phyloP scores from a whole-genome alignment of 2,329 filamentous ascomycete genomes.

The Tolypocladium pustulatum region DNA sequence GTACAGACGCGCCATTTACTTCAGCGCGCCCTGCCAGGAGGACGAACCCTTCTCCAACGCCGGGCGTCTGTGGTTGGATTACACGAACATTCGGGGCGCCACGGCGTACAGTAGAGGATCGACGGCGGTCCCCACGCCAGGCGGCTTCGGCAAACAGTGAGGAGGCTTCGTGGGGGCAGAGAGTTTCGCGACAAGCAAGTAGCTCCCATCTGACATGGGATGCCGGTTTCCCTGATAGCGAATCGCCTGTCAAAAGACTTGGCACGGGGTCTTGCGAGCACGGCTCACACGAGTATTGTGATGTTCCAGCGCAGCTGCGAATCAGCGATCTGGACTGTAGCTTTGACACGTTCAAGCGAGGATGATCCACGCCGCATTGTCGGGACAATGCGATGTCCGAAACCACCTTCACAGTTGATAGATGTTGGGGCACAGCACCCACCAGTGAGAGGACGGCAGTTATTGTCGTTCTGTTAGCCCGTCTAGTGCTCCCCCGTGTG shows the following conservation, averaged over 20 bases:
- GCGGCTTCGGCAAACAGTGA: background rate
- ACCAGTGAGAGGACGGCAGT: too few species aligned
- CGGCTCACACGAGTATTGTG: background rate
- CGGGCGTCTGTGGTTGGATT: background rate
- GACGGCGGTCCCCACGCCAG: background rate
- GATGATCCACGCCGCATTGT: background rate
- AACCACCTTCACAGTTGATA: too few species aligned
- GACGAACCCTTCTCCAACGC: background rate
- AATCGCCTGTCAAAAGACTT: background rate
- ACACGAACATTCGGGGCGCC: background rate
- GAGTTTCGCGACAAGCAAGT: background rate
- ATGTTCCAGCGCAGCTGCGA: background rate
- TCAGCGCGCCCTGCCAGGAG: too few species aligned
- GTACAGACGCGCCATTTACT: background rate
- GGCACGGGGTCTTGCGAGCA: background rate
- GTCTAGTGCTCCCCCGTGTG: background rate
- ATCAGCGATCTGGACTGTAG: too few species aligned
- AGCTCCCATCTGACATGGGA: background rate
- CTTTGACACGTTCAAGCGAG: too few species aligned
- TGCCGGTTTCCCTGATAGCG: background rate
- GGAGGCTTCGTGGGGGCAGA: background rate
- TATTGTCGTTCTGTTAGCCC: too few species aligned
- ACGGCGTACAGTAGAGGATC: background rate
- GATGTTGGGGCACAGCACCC: too few species aligned
- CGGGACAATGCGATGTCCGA: background rate